Evolutionary conservation across 2,329 filamentous ascomycete genomes (phyloP).

Genomic region (Colletotrichum shisoi): DNA sequence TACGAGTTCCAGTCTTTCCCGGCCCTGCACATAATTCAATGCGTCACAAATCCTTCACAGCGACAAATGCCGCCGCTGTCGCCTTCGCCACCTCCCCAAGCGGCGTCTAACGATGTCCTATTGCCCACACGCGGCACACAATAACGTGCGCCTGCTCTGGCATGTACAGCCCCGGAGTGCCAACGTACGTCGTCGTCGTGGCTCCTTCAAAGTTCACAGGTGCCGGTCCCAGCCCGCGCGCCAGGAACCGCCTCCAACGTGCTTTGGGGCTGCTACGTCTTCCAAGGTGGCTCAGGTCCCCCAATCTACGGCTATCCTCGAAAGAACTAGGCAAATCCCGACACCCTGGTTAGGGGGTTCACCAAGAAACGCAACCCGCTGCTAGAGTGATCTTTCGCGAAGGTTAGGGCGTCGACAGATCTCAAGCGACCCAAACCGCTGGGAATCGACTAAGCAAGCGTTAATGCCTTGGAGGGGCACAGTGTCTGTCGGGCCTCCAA

Average conservation of each 20-base stretch:
- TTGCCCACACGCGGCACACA: background rate
- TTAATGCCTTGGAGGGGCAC: slow-evolving; percentile 39
- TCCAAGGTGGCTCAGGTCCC: slow-evolving; percentile 22
- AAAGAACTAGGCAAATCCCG: slow-evolving; percentile 38
- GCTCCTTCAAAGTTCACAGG: background rate
- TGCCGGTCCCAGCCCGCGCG: slow-evolving; percentile 7
- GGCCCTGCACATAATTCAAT: slow-evolving; percentile 19
- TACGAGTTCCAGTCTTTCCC: slow-evolving; percentile 4
- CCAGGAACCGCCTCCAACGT: slow-evolving; percentile 33
- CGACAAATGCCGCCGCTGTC: background rate
- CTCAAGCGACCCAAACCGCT: slow-evolving; percentile 40
- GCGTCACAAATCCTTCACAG: slow-evolving; percentile 7
- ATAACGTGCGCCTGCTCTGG: background rate
- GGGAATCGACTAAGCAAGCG: slow-evolving; percentile 40
- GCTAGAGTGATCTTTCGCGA: slow-evolving; percentile 41
- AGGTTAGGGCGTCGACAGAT: slow-evolving; percentile 41
- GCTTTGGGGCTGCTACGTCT: slow-evolving; percentile 22
- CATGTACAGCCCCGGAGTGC: slow-evolving; percentile 16
- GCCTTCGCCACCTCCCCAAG: slow-evolving; percentile 3
- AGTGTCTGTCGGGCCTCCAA: slow-evolving; percentile 31
- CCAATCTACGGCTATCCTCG: slow-evolving; percentile 37
- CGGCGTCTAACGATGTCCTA: background rate
- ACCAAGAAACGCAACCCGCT: slow-evolving; percentile 40
- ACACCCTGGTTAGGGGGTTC: slow-evolving; percentile 41
- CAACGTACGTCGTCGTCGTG: slow-evolving; percentile 20